phyloP scores from a whole-genome alignment of 441 rosid genomes.

The Manihot esculenta region DNA sequence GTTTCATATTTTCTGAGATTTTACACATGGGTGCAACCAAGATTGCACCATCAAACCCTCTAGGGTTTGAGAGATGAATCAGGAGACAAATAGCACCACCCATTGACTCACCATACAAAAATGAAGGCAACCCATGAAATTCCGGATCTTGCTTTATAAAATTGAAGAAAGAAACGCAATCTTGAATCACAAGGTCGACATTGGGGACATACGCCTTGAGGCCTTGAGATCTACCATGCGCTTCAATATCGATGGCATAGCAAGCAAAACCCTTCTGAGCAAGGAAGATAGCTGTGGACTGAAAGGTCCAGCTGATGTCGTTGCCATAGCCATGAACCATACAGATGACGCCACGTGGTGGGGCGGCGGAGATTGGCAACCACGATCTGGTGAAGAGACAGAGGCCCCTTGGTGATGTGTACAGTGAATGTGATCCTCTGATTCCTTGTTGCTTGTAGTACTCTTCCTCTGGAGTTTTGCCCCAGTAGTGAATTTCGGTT shows the following conservation, averaged over 20 bases:
- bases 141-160: constrained; percentile 40
- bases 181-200: constrained; percentile 68
- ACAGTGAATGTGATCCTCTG: constrained; percentile 49
- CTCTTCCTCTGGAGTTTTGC: constrained; percentile 58
- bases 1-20: constrained; percentile 67
- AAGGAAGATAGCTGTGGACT: constrained; percentile 66
- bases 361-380: constrained; percentile 28
- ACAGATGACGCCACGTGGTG: constrained; percentile 61
- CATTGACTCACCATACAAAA: constrained; percentile 83
- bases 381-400: constrained; percentile 68
- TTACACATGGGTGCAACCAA: constrained; percentile 86
- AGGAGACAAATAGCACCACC: constrained; percentile 77
- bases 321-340: constrained; percentile 92
- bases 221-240: constrained; percentile 79
- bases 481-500: constrained; percentile 56
- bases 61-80: constrained; percentile 50
- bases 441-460: constrained; percentile 58
- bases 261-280: constrained; percentile 79
- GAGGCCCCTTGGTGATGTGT: constrained; percentile 76
- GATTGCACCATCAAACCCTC: constrained; percentile 64
- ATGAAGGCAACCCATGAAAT: constrained; percentile 45
- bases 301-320: constrained; percentile 86
- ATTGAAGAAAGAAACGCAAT: constrained; percentile 53
- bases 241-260: constrained; percentile 76
- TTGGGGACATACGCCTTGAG: constrained; percentile 63